A percentile compares a stretch with the other conserved stretches of the same genome.
Conservation (phyloP, 495 filamentous ascomycete species). For the Xylaria acuta region DNA sequence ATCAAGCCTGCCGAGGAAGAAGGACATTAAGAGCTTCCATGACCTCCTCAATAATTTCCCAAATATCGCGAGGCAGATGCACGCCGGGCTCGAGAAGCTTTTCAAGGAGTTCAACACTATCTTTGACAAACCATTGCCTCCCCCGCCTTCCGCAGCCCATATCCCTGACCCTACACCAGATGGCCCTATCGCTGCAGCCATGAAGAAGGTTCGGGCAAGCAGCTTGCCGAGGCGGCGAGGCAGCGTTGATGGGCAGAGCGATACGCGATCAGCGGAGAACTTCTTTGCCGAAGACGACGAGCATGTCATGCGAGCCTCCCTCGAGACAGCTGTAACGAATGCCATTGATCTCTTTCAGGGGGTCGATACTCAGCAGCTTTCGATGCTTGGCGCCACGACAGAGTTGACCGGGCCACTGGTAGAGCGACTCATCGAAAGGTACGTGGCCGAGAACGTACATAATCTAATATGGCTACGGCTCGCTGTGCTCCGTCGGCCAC, state of each 20-base stretch:
- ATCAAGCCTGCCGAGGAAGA: constrained; percentile 67
- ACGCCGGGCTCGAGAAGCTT: constrained; percentile 85
- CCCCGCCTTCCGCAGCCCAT: constrained; percentile 67
- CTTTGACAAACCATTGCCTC: constrained; percentile 82
- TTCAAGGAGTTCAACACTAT: constrained; percentile 88
- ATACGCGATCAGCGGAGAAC: constrained; percentile 38
- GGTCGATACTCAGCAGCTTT: constrained; percentile 94
- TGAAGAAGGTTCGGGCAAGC: constrained; percentile 56
- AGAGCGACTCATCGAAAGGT: constrained; percentile 92
- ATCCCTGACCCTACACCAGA: constrained; percentile 60
- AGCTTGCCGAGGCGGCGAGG: constrained; percentile 44
- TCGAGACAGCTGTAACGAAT: constrained; percentile 90
- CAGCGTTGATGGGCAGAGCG: constrained; percentile 35
- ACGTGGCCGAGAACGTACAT: constrained; percentile 92
- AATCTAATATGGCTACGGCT: constrained; percentile 82
- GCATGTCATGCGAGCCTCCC: constrained; percentile 78
- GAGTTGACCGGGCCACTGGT: constrained; percentile 91
- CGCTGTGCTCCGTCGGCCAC: constrained; percentile 74
- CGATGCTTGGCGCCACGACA: constrained; percentile 88
- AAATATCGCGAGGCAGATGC: constrained; percentile 97
- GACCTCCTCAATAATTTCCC: constrained; percentile 93
- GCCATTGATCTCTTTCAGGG: constrained; percentile 95
- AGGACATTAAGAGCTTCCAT: constrained; percentile 87
- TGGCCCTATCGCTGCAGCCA: constrained; percentile 56
- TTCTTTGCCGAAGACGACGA: constrained; percentile 81